Evolutionary conservation across 1,284 basidiomycete species (phyloP), one percentile per base, ranked within the genome.

Genomic region (Boletus nobilissimus): DNA sequence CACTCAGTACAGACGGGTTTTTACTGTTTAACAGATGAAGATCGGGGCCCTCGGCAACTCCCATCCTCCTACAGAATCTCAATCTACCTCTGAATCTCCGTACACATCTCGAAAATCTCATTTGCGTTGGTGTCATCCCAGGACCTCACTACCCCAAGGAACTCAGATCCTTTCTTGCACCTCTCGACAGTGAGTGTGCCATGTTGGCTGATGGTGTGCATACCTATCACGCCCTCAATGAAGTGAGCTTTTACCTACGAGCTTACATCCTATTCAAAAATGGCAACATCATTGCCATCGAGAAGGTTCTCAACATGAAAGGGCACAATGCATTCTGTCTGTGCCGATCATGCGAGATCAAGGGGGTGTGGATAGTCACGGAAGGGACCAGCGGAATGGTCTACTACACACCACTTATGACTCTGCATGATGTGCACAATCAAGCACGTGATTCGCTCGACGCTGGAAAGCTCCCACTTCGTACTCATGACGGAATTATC

Each of bases 121-220:
- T 74, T 10, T 74, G 67, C 5, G 10, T 74, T 34, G n/a, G 73
- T 19, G 11, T 74, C 40, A 74, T 74, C 62, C 57, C 73, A 1
- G 73, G 67, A 51, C 73, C 73, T 38, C 26, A 40, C 19, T 57
- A 74, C 24, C 73, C 57, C 3, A 74, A 74, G 16, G 57, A 74
- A 29, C 34, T 51, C 16, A 24, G 32, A 3, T 71, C 36, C 0
- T 72, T 32, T 16, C 43, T 72, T 26, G 26, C 24, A 3, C 67
- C 73, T n/a, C 68, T 74, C 36, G 43, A 74, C 8, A 18, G 62
- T 29, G n/a, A 74, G 36, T 48, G 40, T 19, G 43, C 57, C 9
- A 40, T 3, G 10, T 34, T 70, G 8, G 69, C 69, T 14, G n/a
- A 70, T 2, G 54, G 69, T 26, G 11, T 70, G n/a, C 48, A 6